Percentiles rank a stretch among this genome's conserved stretches.
Evolutionary conservation across 2,329 filamentous ascomycete species (phyloP).

Genomic region (Fonsecaea pugnacius): DNA sequence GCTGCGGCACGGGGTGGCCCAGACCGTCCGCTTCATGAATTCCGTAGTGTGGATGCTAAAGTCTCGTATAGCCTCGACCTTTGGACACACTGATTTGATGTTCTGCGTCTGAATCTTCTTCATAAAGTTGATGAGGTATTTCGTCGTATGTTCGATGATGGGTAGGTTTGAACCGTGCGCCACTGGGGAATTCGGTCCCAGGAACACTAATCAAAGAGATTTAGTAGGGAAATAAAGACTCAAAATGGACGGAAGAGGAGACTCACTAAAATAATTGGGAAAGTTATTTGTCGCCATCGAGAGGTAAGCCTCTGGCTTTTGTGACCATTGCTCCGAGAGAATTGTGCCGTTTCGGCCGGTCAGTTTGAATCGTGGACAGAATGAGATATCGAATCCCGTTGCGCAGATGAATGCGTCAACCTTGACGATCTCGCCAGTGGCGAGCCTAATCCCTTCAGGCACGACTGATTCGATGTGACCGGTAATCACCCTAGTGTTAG

Average conservation of each 20-base stretch:
- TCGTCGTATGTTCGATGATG: constrained; percentile 46
- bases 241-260: background rate
- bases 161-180: constrained; percentile 52
- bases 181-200: constrained; percentile 44
- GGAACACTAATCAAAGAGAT: constrained; percentile 31
- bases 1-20: constrained; percentile 49
- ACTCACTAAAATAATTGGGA: background rate
- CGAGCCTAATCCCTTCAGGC: constrained; percentile 43
- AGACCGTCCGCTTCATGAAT: constrained; percentile 56
- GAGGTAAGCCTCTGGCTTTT: background rate
- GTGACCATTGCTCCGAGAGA: too few relatives aligned
- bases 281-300: background rate
- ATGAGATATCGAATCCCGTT: constrained; percentile 12
- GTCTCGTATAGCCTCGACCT: constrained; percentile 37
- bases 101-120: constrained; percentile 48
- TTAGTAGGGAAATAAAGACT: too few relatives aligned
- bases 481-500: constrained; percentile 56
- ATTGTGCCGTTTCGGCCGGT: background rate
- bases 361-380: constrained; percentile 4
- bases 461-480: constrained; percentile 51
- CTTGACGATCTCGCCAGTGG: constrained; percentile 30
- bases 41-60: constrained; percentile 48
- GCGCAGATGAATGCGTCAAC: constrained; percentile 33
- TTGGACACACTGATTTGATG: constrained; percentile 46
- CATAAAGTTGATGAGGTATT: constrained; percentile 46